These are phyloP conservation scores for Camillea tinctor DNA, from an alignment of 2,329 filamentous ascomycete genomes.

Conservation along the genomic window DNA sequence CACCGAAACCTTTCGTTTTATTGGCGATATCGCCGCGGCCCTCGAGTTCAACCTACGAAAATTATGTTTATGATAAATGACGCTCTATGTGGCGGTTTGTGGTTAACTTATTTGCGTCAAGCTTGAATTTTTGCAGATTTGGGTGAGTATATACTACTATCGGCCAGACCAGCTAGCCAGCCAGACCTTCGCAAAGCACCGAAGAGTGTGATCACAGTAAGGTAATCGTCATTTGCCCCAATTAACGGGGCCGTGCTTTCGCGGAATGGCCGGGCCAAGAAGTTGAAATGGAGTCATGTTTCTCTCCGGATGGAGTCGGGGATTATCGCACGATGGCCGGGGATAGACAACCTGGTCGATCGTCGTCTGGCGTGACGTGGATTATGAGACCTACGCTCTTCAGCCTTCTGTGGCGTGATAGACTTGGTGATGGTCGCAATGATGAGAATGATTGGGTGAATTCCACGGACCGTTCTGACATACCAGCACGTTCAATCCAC, in stretches of 20 bases:
- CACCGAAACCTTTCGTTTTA: too few relatives aligned
- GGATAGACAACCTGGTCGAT: not conserved
- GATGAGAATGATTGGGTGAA: not conserved
- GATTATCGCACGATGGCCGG: not conserved
- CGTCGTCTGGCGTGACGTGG: not conserved
- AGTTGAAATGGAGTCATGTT: not conserved
- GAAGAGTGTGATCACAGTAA: not conserved
- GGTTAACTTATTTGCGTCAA: too few relatives aligned
- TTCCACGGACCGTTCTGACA: not conserved
- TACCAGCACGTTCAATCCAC: not conserved
- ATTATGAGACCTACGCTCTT: conserved; percentile 3
- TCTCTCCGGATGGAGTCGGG: conserved; percentile 1
- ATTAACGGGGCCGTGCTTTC: not conserved
- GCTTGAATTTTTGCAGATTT: too few relatives aligned
- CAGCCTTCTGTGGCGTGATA: not conserved
- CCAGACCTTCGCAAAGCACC: not conserved
- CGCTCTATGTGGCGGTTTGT: too few relatives aligned
- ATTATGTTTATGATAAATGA: too few relatives aligned
- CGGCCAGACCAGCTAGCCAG: too few relatives aligned
- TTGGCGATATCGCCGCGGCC: too few relatives aligned
- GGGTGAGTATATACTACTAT: too few relatives aligned
- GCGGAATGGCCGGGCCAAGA: not conserved
- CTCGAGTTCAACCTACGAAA: too few relatives aligned
- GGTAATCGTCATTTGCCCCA: not conserved
- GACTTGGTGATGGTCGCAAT: not conserved